phyloP scores from a whole-genome alignment of 116 monocot genomes.

The Phalaenopsis hybrid region DNA sequence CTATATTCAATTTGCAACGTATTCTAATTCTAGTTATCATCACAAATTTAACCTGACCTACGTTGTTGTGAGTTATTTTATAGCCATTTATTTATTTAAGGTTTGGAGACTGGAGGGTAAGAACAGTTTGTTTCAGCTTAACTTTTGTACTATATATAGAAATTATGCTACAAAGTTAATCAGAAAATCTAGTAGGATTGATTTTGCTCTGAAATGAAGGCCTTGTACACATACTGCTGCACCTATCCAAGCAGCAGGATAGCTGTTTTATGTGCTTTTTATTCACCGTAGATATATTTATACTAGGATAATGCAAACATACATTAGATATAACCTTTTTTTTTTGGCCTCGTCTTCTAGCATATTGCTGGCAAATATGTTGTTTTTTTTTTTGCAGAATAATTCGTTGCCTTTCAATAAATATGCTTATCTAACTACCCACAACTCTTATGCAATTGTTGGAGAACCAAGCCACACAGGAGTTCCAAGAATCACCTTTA shows the following conservation, averaged over 20 bases:
- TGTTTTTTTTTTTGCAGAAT: conserved; percentile 39
- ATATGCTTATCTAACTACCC: conserved; percentile 82
- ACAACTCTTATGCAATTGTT: conserved; percentile 66
- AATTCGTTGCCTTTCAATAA: conserved; percentile 83
- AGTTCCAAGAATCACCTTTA: conserved; percentile 48
- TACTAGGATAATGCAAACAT: background rate
- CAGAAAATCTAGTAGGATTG: background rate
- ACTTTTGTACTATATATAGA: background rate
- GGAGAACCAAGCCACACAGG: conserved; percentile 71
- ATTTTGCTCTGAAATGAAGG: background rate
- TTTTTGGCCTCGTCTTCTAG: no score
- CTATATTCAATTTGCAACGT: no score
- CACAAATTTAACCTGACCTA: no score
- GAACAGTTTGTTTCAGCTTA: background rate
- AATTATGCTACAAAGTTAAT: no score
- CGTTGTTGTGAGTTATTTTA: no score
- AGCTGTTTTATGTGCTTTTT: background rate
- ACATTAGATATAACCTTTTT: background rate
- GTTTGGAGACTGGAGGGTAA: background rate
- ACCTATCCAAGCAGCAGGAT: background rate
- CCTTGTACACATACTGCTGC: background rate
- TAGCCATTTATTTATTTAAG: no score
- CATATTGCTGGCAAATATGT: background rate
- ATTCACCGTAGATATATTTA: background rate
- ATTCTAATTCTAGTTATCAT: no score